Conservation (phyloP, 2,329 filamentous ascomycete species). For the Calonectria montana region DNA sequence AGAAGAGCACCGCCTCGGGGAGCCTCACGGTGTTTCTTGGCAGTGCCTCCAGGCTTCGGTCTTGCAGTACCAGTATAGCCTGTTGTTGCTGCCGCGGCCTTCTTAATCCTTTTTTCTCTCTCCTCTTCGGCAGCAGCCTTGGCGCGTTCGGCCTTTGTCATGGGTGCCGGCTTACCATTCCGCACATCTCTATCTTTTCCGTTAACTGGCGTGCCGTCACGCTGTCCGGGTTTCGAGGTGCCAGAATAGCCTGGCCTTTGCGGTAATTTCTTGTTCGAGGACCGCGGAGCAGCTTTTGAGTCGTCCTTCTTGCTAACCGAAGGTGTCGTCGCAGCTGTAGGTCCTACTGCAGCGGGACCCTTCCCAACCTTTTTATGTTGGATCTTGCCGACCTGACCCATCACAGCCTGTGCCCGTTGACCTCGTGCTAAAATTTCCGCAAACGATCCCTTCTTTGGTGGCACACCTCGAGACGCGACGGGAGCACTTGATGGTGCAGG, state of each 20-base stretch:
- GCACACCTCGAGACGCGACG: constrained; percentile 51
- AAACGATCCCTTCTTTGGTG: constrained; percentile 79
- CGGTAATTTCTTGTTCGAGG: constrained; percentile 36
- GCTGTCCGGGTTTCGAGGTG: constrained; percentile 44
- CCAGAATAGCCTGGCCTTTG: constrained; percentile 45
- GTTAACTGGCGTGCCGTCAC: constrained; percentile 38
- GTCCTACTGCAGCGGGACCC: constrained; percentile 49
- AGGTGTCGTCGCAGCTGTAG: constrained; percentile 19
- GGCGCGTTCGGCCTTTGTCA: constrained; percentile 30
- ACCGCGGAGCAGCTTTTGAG: constrained; percentile 40
- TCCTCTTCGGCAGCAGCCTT: constrained; percentile 46
- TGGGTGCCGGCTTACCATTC: constrained; percentile 28
- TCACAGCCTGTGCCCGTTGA: constrained; percentile 71
- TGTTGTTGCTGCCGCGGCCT: constrained; percentile 70
- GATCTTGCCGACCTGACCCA: constrained; percentile 75
- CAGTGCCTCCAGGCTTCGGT: constrained; percentile 57
- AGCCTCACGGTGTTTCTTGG: constrained; percentile 46
- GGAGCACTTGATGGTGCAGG: constrained; percentile 50
- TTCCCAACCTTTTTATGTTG: constrained; percentile 81
- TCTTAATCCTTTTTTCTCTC: constrained; percentile 69
- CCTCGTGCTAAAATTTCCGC: constrained; percentile 80
- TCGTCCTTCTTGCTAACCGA: constrained; percentile 55
- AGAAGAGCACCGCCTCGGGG: constrained; percentile 56
- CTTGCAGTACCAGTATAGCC: constrained; percentile 75
- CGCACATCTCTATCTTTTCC: constrained; percentile 38